Evolutionary conservation across 305 asterid species (phyloP).

Genomic region (Plantago coronopus): DNA sequence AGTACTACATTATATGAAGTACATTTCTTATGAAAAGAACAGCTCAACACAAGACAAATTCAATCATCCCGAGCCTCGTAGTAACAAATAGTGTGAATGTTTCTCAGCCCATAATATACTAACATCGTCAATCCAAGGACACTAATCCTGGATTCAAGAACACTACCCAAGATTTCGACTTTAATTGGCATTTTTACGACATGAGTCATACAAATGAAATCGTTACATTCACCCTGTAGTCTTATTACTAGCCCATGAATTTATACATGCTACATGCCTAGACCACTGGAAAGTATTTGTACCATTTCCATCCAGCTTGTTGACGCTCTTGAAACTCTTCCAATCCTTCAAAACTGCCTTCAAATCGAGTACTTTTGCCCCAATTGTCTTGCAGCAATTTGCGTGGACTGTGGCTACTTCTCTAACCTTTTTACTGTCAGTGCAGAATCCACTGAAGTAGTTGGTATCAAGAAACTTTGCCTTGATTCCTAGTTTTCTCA

Average conservation of each 20-base stretch:
- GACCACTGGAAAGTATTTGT: slow-evolving; percentile 26
- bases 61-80: too few relatives aligned
- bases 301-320: slow-evolving; percentile 1
- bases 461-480: slow-evolving; percentile 37
- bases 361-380: slow-evolving; percentile 54
- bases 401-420: slow-evolving; percentile 62
- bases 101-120: too few relatives aligned
- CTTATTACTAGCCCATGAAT: slow-evolving; percentile 27
- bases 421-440: slow-evolving; percentile 28
- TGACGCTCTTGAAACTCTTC: slow-evolving; percentile 33
- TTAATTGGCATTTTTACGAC: too few relatives aligned
- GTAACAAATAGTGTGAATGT: too few relatives aligned
- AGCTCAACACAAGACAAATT: too few relatives aligned
- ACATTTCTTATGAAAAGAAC: too few relatives aligned
- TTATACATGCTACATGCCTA: slow-evolving; percentile 22
- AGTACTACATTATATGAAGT: too few relatives aligned
- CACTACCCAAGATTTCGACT: too few relatives aligned
- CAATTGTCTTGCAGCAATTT: slow-evolving; percentile 58
- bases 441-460: slow-evolving; percentile 59
- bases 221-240: neutral
- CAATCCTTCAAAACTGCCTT: slow-evolving; percentile 53
- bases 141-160: too few relatives aligned
- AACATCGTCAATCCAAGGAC: too few relatives aligned
- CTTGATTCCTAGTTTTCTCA: slow-evolving; percentile 23
- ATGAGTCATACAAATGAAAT: too few relatives aligned